Percentiles rank a stretch among this genome's conserved stretches.
Conservation (phyloP, 176 grass and related monocot genomes). For the Bolboschoenus planiculmis region DNA sequence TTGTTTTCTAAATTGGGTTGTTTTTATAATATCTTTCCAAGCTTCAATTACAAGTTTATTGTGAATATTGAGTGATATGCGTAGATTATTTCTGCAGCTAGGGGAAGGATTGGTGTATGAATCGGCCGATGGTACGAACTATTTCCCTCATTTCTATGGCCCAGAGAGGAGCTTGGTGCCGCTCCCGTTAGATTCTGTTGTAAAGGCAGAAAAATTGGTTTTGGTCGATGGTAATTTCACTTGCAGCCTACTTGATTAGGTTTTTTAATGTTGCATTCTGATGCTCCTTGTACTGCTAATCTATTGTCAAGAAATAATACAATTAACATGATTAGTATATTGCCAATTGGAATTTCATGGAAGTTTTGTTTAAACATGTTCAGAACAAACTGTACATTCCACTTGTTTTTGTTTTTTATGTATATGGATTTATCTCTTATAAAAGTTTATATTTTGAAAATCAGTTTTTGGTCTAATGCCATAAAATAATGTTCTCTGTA, state of each 20-base stretch:
- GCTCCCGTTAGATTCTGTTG: conserved; percentile 33
- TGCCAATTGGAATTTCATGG: not conserved
- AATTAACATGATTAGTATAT: not conserved
- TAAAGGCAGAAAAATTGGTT: conserved; percentile 50
- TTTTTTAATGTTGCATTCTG: not conserved
- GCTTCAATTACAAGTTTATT: not conserved
- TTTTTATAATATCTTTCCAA: not conserved
- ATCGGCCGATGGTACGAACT: conserved; percentile 42
- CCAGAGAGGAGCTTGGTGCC: conserved; percentile 50
- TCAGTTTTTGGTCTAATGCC: too few species aligned
- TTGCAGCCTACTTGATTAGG: conserved; percentile 42
- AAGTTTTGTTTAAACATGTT: not conserved
- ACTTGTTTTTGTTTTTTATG: not conserved
- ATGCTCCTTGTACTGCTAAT: not conserved
- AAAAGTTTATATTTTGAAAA: too few species aligned
- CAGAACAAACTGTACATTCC: not conserved
- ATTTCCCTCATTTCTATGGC: conserved; percentile 88
- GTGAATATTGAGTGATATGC: not conserved
- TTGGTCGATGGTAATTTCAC: conserved; percentile 30
- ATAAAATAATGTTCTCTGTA: too few species aligned
- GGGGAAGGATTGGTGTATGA: conserved; percentile 63
- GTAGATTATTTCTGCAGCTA: conserved; percentile 32
- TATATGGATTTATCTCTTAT: not conserved
- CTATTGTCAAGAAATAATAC: not conserved
- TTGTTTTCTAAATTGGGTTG: not conserved